These are phyloP conservation scores for Cinnamomum micranthum DNA, from an alignment of 164 flowering plant genomes.

Conservation along the genomic window DNA sequence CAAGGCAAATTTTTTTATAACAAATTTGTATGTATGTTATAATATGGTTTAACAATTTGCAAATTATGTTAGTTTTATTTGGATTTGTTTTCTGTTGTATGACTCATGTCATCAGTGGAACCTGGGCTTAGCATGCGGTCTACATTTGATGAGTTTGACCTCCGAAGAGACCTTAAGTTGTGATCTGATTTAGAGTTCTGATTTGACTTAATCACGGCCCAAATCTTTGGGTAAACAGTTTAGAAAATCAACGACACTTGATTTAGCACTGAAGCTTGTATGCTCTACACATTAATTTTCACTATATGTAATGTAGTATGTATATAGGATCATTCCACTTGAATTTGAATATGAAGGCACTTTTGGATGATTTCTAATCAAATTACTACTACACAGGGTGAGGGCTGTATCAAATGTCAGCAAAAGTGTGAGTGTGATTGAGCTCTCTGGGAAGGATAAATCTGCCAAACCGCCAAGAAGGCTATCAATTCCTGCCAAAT, in stretches of 20 bases:
- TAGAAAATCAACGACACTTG: background rate
- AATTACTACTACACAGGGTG: slow-evolving; percentile 34
- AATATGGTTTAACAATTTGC: no score
- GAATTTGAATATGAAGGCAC: background rate
- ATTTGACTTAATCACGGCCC: background rate
- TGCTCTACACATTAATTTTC: no score
- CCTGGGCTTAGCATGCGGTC: no score
- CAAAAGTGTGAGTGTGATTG: slow-evolving; percentile 70
- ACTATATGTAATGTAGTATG: no score
- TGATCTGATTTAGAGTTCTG: no score
- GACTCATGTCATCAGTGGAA: no score
- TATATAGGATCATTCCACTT: background rate
- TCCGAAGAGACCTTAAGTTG: no score
- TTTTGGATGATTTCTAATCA: background rate
- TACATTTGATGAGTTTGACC: no score
- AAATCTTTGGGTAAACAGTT: background rate
- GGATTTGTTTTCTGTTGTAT: no score
- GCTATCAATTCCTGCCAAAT: slow-evolving; percentile 71
- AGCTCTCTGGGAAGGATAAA: slow-evolving; percentile 70
- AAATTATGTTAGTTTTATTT: no score
- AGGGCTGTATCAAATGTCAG: slow-evolving; percentile 55
- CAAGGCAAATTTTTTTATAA: no score
- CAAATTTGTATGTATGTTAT: no score
- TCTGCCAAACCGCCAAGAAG: slow-evolving; percentile 78
- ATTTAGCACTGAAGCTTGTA: background rate